Conservation (phyloP, 306 rosid species). For the Prunus mume region DNA sequence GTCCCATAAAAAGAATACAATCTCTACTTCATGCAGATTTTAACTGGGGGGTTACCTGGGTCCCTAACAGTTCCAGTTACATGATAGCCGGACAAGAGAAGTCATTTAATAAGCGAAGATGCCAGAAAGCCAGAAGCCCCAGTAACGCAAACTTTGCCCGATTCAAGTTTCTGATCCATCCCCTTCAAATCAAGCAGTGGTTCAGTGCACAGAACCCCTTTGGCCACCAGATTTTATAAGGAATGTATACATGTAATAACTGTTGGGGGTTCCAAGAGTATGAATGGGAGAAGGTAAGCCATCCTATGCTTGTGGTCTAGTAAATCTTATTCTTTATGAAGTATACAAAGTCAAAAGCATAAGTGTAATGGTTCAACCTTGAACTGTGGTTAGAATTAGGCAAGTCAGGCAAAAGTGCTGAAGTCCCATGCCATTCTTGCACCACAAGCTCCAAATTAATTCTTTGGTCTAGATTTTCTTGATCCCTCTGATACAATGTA, state of each 20-base stretch:
- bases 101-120: no score
- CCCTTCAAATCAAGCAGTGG: neutral
- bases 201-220: neutral
- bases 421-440: neutral
- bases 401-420: constrained; percentile 5
- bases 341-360: neutral
- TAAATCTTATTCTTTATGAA: neutral
- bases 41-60: no score
- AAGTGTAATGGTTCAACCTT: neutral
- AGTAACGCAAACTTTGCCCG: no score
- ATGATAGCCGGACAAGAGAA: no score
- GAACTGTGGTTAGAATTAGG: constrained; percentile 6
- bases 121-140: no score
- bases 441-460: neutral
- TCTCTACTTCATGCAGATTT: no score
- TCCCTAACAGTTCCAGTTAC: no score
- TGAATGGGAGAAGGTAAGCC: constrained; percentile 13
- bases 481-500: neutral
- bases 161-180: no score
- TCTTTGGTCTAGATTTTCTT: neutral
- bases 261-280: neutral
- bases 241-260: neutral
- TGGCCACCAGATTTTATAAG: neutral
- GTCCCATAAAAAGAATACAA: no score
- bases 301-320: constrained; percentile 4